A percentile compares a stretch with the other conserved stretches of the same genome.
phyloP scores from a whole-genome alignment of 2,329 filamentous ascomycete species.

The Colletotrichum sp. region DNA sequence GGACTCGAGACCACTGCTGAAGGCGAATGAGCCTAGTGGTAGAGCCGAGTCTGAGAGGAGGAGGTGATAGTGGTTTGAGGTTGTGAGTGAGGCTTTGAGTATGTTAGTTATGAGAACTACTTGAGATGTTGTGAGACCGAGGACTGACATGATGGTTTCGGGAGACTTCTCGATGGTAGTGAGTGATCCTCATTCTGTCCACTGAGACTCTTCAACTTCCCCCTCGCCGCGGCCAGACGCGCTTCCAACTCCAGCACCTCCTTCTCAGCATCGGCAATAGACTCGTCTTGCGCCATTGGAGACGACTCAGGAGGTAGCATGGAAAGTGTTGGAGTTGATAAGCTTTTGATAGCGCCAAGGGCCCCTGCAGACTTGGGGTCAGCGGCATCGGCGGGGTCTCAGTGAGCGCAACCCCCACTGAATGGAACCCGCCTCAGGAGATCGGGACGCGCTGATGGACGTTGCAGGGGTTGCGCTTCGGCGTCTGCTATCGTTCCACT shows the following conservation, averaged over 20 bases:
- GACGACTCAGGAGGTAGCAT: background rate
- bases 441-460: background rate
- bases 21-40: conserved; percentile 85
- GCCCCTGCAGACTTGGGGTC: conserved; percentile 1
- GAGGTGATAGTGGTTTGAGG: conserved; percentile 68
- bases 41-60: conserved; percentile 82
- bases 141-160: conserved; percentile 24
- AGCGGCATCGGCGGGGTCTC: conserved; percentile 1
- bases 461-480: conserved; percentile 3
- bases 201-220: conserved; percentile 48
- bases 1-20: conserved; percentile 82
- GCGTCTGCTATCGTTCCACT: conserved; percentile 16
- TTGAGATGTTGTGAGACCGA: conserved; percentile 12
- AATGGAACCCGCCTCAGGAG: background rate
- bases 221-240: conserved; percentile 50
- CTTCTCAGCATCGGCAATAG: conserved; percentile 39
- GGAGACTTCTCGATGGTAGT: background rate
- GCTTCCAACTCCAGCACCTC: conserved; percentile 66
- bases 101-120: background rate
- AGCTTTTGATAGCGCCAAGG: conserved; percentile 13
- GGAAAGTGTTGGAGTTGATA: conserved; percentile 9
- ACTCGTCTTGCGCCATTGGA: conserved; percentile 27
- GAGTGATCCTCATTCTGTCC: conserved; percentile 22
- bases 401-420: background rate
- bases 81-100: background rate